A percentile compares a stretch with the other conserved stretches of the same genome.
phyloP scores from a whole-genome alignment of 2,329 filamentous ascomycete genomes.

The Teratosphaeria viscida region DNA sequence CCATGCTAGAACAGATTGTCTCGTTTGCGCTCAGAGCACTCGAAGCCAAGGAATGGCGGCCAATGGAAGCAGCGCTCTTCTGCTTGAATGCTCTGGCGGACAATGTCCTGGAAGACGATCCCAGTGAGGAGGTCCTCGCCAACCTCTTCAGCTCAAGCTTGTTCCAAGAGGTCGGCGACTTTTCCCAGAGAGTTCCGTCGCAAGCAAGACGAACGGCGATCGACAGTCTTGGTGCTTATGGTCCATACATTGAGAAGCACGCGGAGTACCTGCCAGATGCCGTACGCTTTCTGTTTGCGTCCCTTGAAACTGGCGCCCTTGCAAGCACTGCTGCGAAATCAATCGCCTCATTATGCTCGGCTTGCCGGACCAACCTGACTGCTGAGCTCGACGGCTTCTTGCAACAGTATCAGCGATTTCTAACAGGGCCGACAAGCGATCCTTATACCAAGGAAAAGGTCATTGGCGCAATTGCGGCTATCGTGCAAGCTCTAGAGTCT shows the following conservation, averaged over 20 bases:
- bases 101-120: conserved; percentile 48
- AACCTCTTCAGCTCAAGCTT: conserved; percentile 54
- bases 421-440: conserved; percentile 51
- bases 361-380: conserved; percentile 60
- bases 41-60: conserved; percentile 34
- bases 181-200: conserved; percentile 43
- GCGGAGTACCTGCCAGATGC: conserved; percentile 56
- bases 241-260: conserved; percentile 65
- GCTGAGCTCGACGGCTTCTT: conserved; percentile 59
- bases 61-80: conserved; percentile 44
- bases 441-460: conserved; percentile 62
- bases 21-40: conserved; percentile 33
- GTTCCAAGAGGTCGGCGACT: conserved; percentile 41
- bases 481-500: conserved; percentile 60
- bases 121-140: conserved; percentile 48
- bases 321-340: conserved; percentile 62
- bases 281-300: conserved; percentile 63
- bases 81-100: conserved; percentile 60
- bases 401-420: conserved; percentile 57
- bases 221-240: conserved; percentile 59
- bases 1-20: conserved; percentile 38
- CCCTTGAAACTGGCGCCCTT: conserved; percentile 49
- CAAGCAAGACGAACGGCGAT: conserved; percentile 59
- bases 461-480: conserved; percentile 61
- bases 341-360: conserved; percentile 63